Percentiles rank a stretch among this genome's conserved stretches.
These are phyloP conservation scores for Linum tenue DNA, from an alignment of 345 rosid genomes.

Conservation along the genomic window DNA sequence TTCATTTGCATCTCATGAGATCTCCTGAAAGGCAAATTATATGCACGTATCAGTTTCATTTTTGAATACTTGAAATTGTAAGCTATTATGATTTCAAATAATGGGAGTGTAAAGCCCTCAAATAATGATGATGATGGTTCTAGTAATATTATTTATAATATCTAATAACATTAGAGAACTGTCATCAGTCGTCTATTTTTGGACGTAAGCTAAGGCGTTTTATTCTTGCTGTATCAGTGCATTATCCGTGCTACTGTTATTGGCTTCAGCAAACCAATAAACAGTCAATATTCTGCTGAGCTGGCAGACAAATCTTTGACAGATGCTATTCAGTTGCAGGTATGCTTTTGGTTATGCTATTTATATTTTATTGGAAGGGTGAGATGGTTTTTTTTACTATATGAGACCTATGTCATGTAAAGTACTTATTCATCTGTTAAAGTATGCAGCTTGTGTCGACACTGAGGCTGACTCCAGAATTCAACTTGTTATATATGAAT, in stretches of 20 bases:
- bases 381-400: not conserved
- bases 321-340: conserved; percentile 75
- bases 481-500: conserved; percentile 61
- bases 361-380: not conserved
- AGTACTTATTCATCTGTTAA: conserved; percentile 15
- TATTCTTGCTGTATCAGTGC: conserved; percentile 45
- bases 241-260: conserved; percentile 61
- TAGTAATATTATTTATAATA: no score
- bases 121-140: not conserved
- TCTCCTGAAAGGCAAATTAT: not conserved
- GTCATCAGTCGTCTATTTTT: not conserved
- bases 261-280: conserved; percentile 37
- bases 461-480: conserved; percentile 64
- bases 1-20: not conserved
- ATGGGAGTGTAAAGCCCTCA: not conserved
- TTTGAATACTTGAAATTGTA: not conserved
- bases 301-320: conserved; percentile 41
- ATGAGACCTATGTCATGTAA: not conserved
- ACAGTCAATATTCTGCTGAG: conserved; percentile 28
- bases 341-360: conserved; percentile 23
- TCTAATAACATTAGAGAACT: not conserved
- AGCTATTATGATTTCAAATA: not conserved
- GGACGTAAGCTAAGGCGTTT: conserved; percentile 14
- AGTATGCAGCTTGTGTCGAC: conserved; percentile 81
- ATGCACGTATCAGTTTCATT: not conserved